Conservation (phyloP, 2,329 filamentous ascomycete genomes). For the Aspergillus jensenii region DNA sequence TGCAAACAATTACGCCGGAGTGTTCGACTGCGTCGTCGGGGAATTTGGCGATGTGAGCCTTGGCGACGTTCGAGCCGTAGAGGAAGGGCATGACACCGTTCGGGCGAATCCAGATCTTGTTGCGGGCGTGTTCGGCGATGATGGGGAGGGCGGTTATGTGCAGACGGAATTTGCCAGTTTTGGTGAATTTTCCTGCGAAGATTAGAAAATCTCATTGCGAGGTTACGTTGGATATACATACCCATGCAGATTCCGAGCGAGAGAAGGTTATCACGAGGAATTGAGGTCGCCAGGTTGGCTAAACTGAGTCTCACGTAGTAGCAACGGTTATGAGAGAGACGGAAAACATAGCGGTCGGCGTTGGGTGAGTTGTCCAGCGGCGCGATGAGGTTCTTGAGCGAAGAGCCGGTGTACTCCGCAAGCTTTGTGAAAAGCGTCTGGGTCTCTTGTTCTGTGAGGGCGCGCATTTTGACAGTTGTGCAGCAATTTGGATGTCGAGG, state of each 20-base stretch:
- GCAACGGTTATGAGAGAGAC: constrained; percentile 76
- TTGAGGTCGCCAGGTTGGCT: constrained; percentile 85
- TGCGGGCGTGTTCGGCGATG: constrained; percentile 84
- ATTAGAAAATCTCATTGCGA: background rate
- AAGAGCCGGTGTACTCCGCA: constrained; percentile 86
- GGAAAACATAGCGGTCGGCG: constrained; percentile 81
- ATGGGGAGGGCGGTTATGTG: constrained; percentile 91
- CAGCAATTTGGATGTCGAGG: background rate
- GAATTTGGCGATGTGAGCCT: constrained; percentile 79
- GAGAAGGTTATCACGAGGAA: constrained; percentile 77
- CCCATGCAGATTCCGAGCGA: constrained; percentile 88
- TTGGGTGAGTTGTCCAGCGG: constrained; percentile 65
- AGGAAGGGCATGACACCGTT: constrained; percentile 98
- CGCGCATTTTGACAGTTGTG: constrained; percentile 59
- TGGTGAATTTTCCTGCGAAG: constrained; percentile 68
- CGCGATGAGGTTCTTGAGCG: constrained; percentile 79
- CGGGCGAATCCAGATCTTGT: constrained; percentile 95
- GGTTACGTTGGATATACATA: background rate
- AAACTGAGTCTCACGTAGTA: constrained; percentile 91
- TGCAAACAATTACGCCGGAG: constrained; percentile 84
- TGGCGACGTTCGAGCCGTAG: constrained; percentile 87
- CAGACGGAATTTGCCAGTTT: constrained; percentile 91
- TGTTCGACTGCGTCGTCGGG: constrained; percentile 92
- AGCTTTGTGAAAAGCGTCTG: constrained; percentile 86
- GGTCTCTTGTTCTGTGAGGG: constrained; percentile 66